phyloP scores from a whole-genome alignment of 108 stramenopile species.

The Cyclotella atomus region DNA sequence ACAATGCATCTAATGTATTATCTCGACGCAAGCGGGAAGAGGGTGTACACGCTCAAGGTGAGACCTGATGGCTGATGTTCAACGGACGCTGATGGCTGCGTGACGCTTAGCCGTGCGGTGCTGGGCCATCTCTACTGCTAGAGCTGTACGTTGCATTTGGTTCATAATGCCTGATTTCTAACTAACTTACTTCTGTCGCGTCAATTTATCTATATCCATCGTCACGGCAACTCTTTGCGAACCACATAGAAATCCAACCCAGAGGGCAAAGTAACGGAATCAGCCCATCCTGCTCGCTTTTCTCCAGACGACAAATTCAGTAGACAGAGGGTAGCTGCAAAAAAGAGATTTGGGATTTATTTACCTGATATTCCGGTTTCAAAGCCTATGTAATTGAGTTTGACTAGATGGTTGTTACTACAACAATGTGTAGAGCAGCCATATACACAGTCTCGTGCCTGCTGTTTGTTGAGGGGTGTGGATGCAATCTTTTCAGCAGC shows the following conservation, averaged over 20 bases:
- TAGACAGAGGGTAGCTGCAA: constrained; percentile 92
- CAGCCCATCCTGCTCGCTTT: constrained; percentile 97
- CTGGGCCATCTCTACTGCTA: too few relatives aligned
- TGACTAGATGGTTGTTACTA: too few relatives aligned
- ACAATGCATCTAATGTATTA: constrained; percentile 99
- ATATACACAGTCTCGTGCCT: too few relatives aligned
- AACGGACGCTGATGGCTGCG: neutral
- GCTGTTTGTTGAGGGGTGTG: too few relatives aligned
- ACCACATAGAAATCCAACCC: constrained; percentile 84
- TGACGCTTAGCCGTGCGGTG: too few relatives aligned
- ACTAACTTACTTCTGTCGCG: neutral
- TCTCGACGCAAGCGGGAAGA: constrained; percentile 88
- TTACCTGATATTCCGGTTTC: constrained; percentile 84
- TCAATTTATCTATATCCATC: too few relatives aligned
- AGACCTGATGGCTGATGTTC: constrained; percentile 10
- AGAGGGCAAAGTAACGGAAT: constrained; percentile 85
- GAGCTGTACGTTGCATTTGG: too few relatives aligned
- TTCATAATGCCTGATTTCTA: neutral
- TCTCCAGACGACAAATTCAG: constrained; percentile 99
- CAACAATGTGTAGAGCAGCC: neutral
- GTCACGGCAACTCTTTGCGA: neutral
- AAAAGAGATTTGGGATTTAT: constrained; percentile 97
- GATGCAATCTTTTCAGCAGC: neutral
- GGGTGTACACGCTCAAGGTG: constrained; percentile 98
- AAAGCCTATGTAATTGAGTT: constrained; percentile 77